Percentiles rank a stretch among this genome's conserved stretches.
Evolutionary conservation across 2,329 filamentous ascomycete species (phyloP).

Genomic region (Mycogone perniciosa): DNA sequence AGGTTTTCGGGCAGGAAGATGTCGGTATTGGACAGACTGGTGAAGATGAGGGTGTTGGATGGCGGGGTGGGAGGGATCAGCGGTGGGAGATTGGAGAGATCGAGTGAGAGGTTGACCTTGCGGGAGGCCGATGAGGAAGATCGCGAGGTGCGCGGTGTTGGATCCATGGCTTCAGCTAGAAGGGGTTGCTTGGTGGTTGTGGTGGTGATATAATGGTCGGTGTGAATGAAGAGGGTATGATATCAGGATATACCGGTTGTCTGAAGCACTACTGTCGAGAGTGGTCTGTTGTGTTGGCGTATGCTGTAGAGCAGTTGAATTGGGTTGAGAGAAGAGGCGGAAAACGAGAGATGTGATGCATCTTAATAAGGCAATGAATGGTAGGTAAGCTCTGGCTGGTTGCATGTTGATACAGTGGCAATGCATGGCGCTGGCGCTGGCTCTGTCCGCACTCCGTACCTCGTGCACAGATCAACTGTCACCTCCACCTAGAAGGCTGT

Average conservation of each 20-base stretch:
- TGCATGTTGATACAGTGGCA: not conserved
- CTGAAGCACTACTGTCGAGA: too few relatives aligned
- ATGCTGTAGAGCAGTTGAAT: not conserved
- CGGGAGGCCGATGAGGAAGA: conserved; percentile 42
- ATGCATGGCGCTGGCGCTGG: conserved; percentile 6
- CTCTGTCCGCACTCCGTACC: not conserved
- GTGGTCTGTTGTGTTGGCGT: not conserved
- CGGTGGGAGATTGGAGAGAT: conserved; percentile 66
- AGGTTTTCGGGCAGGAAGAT: conserved; percentile 72
- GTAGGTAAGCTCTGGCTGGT: too few relatives aligned
- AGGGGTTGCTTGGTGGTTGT: not conserved
- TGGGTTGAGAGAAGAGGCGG: not conserved
- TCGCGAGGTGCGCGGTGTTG: conserved; percentile 32
- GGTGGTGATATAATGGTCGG: conserved; percentile 8
- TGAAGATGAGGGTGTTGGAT: conserved; percentile 79
- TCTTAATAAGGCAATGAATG: too few relatives aligned
- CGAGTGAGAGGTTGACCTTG: conserved; percentile 56
- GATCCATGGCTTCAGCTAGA: conserved; percentile 26
- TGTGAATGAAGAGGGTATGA: not conserved
- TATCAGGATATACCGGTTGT: too few relatives aligned
- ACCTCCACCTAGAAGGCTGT: too few relatives aligned
- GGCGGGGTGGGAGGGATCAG: conserved; percentile 65
- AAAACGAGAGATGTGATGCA: not conserved
- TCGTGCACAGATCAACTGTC: not conserved
- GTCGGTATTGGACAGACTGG: conserved; percentile 65